Percentiles rank a stretch among this genome's conserved stretches.
Conservation (phyloP, 352 stramenopile genomes). For the Globisporangium parvum region DNA sequence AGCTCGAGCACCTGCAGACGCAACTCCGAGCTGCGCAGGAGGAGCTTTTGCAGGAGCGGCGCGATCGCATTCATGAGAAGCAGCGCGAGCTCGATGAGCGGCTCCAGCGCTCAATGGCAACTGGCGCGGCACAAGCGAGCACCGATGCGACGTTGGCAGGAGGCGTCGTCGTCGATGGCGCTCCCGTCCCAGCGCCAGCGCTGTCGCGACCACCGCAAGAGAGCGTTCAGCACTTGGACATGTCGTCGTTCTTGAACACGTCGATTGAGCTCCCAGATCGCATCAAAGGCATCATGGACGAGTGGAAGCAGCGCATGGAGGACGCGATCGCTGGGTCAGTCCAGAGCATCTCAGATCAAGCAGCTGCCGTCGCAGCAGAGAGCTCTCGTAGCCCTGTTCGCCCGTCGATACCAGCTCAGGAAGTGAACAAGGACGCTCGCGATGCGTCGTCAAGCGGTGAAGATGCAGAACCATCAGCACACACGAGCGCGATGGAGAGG, state of each 20-base stretch:
- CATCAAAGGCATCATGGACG: slow-evolving; percentile 50
- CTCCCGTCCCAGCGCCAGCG: too few species aligned
- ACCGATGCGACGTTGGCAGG: background rate
- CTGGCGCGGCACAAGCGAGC: background rate
- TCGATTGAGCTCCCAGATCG: slow-evolving; percentile 47
- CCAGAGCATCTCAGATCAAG: slow-evolving; percentile 13
- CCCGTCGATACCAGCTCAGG: too few species aligned
- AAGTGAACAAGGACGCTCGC: background rate
- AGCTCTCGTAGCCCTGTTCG: too few species aligned
- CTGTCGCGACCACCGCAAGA: too few species aligned
- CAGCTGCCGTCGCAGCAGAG: background rate
- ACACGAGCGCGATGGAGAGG: background rate
- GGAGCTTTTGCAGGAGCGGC: slow-evolving; percentile 45
- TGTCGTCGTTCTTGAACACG: slow-evolving; percentile 52
- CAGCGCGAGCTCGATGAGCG: slow-evolving; percentile 41
- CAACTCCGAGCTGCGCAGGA: slow-evolving; percentile 48
- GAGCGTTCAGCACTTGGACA: slow-evolving; percentile 16
- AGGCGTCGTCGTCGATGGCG: background rate
- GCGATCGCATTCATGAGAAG: slow-evolving; percentile 55
- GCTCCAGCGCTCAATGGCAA: slow-evolving; percentile 20
- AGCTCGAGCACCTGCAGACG: slow-evolving; percentile 28
- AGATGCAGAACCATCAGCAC: background rate
- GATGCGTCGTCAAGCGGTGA: background rate
- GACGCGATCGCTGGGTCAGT: slow-evolving; percentile 22
- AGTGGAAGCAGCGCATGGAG: slow-evolving; percentile 59